Evolutionary conservation across 2,329 filamentous ascomycete species (phyloP).

Genomic region (Aspergillus vadensis): DNA sequence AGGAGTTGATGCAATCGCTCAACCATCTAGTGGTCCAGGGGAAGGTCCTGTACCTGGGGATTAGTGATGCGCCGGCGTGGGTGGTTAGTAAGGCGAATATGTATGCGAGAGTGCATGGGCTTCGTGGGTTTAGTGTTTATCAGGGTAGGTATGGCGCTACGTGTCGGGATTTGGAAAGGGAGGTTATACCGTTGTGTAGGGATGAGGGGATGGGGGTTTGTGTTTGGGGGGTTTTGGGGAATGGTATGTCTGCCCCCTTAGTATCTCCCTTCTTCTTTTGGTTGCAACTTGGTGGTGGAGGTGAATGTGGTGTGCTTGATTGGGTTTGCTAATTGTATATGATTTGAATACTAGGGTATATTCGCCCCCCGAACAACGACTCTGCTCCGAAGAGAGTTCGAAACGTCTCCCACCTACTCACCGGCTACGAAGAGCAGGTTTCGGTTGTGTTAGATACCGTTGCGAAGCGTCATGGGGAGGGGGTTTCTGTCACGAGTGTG

Average conservation of each 20-base stretch:
- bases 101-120: slow-evolving; percentile 67
- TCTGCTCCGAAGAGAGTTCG: slow-evolving; percentile 10
- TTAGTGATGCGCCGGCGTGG: slow-evolving; percentile 71
- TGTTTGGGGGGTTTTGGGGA: slow-evolving; percentile 55
- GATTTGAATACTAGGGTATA: slow-evolving; percentile 1
- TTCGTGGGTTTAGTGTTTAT: slow-evolving; percentile 70
- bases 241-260: slow-evolving; percentile 46
- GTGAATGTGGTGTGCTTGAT: too few species aligned
- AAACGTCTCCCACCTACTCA: background rate
- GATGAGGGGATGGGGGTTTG: slow-evolving; percentile 64
- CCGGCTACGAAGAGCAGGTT: slow-evolving; percentile 6
- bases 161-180: slow-evolving; percentile 67
- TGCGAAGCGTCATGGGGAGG: background rate
- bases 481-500: slow-evolving; percentile 7
- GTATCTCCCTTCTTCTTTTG: too few species aligned
- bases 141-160: slow-evolving; percentile 64
- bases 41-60: slow-evolving; percentile 69
- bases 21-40: slow-evolving; percentile 61
- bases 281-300: too few species aligned
- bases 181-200: slow-evolving; percentile 67
- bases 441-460: slow-evolving; percentile 12
- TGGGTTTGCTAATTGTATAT: too few species aligned
- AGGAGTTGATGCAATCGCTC: slow-evolving; percentile 70
- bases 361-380: background rate
- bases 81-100: slow-evolving; percentile 52